These are phyloP conservation scores for Paragyromitra xinjiangensis DNA, from an alignment of 495 filamentous ascomycete genomes.

Conservation along the genomic window DNA sequence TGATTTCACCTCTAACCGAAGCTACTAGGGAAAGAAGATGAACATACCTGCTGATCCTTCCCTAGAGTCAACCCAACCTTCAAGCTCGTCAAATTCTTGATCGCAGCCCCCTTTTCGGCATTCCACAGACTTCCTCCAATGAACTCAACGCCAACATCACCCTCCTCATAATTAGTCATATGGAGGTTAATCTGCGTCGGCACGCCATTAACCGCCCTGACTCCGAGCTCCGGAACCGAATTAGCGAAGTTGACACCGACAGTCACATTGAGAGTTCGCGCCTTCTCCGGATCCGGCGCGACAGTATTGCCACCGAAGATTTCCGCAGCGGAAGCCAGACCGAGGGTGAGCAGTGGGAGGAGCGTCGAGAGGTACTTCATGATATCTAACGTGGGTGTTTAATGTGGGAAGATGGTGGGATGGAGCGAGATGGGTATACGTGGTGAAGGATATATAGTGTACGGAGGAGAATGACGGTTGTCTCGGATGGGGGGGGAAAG, in stretches of 20 bases:
- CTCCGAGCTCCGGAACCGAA: slow-evolving; percentile 68
- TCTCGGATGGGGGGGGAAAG: slow-evolving; percentile 12
- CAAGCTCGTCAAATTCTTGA: slow-evolving; percentile 77
- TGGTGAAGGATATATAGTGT: slow-evolving; percentile 35
- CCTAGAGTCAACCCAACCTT: slow-evolving; percentile 65
- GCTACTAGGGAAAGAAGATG: slow-evolving; percentile 37
- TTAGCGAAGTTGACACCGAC: slow-evolving; percentile 83
- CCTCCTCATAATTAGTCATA: slow-evolving; percentile 83
- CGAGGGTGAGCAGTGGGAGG: slow-evolving; percentile 43
- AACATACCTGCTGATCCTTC: slow-evolving; percentile 66
- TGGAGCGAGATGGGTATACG: not conserved
- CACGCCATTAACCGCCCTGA: slow-evolving; percentile 93
- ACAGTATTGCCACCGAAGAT: slow-evolving; percentile 39
- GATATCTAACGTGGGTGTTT: slow-evolving; percentile 16
- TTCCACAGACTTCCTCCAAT: slow-evolving; percentile 77
- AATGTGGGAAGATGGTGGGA: not conserved
- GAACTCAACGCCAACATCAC: slow-evolving; percentile 76
- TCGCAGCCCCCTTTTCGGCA: slow-evolving; percentile 22
- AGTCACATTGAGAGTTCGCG: slow-evolving; percentile 71
- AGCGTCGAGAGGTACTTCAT: slow-evolving; percentile 50
- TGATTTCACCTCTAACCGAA: not conserved
- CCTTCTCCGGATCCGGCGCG: slow-evolving; percentile 32
- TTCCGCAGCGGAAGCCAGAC: slow-evolving; percentile 46
- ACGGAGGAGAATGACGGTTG: slow-evolving; percentile 20
- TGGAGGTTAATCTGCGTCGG: slow-evolving; percentile 83